A percentile compares a stretch with the other conserved stretches of the same genome.
phyloP scores from a whole-genome alignment of 768 basidiomycete species.

The Lactarius psammicola region DNA sequence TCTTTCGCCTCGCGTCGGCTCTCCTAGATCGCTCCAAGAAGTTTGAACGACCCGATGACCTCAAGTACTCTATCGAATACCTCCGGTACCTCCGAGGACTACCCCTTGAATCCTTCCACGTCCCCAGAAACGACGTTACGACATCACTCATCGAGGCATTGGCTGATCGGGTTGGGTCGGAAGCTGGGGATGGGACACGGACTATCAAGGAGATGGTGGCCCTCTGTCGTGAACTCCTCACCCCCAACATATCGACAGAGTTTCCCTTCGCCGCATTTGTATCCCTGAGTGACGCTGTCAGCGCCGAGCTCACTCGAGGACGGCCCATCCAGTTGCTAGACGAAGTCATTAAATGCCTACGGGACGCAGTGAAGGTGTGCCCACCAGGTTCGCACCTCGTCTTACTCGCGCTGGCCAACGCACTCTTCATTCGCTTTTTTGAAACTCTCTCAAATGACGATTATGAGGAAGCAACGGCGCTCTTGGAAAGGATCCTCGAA shows the following conservation, averaged over 20 bases:
- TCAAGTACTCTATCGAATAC: not conserved
- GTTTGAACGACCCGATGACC: not conserved
- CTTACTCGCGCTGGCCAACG: not conserved
- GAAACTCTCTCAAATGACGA: not conserved
- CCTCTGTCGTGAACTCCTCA: not conserved
- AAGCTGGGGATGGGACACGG: not conserved
- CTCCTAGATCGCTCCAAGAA: not conserved
- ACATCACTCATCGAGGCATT: not conserved
- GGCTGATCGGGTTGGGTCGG: not conserved
- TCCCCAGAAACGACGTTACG: not conserved
- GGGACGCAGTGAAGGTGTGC: not conserved
- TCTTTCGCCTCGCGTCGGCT: not conserved
- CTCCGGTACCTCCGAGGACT: constrained; percentile 37
- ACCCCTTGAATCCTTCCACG: not conserved
- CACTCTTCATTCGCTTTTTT: not conserved
- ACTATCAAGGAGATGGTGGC: not conserved
- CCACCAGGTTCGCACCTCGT: not conserved
- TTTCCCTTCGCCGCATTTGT: not conserved
- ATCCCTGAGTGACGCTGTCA: not conserved
- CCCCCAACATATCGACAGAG: not conserved
- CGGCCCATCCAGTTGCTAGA: not conserved
- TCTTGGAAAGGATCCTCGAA: not conserved
- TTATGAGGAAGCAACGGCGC: not conserved
- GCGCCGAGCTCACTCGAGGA: rapidly evolving
- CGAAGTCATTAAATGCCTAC: not conserved